phyloP scores from a whole-genome alignment of 192 early-diverging fungal species.

The Podila horticola region DNA sequence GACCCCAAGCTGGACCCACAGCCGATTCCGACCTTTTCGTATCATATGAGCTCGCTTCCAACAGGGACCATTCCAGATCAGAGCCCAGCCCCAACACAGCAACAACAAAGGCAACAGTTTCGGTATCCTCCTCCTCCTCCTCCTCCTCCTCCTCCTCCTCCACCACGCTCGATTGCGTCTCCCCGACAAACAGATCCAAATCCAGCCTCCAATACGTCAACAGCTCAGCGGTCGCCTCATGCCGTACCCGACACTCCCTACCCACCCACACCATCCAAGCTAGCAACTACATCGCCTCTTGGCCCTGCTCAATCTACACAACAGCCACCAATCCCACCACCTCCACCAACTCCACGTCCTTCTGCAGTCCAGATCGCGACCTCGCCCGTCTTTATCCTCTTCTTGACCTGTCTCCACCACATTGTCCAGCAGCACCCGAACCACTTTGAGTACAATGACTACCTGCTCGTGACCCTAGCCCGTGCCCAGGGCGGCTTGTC shows the following conservation, averaged over 20 bases:
- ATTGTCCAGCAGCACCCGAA: conserved; percentile 50
- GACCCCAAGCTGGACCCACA: conserved; percentile 3
- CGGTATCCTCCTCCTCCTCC: not conserved
- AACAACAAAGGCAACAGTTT: not conserved
- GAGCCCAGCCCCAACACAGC: not conserved
- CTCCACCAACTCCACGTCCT: not conserved
- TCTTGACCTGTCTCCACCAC: conserved; percentile 55
- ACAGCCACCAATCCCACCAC: not conserved
- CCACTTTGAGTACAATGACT: conserved; percentile 55
- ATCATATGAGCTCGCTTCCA: conserved; percentile 3
- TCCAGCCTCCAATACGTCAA: not conserved
- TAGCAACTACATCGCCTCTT: not conserved
- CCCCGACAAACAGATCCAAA: not conserved
- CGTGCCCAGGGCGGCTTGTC: conserved; percentile 39
- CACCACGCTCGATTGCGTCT: not conserved
- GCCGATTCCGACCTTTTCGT: conserved; percentile 8
- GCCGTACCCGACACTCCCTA: not conserved
- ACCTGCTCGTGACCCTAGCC: conserved; percentile 47
- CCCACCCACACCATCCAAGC: not conserved
- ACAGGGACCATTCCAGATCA: not conserved
- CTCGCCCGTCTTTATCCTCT: conserved; percentile 55
- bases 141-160: not conserved
- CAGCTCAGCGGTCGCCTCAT: not conserved
- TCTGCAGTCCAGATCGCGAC: conserved; percentile 14
- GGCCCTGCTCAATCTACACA: not conserved